These are phyloP conservation scores for Phytophthora constricta DNA, from an alignment of 352 stramenopile species.

Conservation along the genomic window DNA sequence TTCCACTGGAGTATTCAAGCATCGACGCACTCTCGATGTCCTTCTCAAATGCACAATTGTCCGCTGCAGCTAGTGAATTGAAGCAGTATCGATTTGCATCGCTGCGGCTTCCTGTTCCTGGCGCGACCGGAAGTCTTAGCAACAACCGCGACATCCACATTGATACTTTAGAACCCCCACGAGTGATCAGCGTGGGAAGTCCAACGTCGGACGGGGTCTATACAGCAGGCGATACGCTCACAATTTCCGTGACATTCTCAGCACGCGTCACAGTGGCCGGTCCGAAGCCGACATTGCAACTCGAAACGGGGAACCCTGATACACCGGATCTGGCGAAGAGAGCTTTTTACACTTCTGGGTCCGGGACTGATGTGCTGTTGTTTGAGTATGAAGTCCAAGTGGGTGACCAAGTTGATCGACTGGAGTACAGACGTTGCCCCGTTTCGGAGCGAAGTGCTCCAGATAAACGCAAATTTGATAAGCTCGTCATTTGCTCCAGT, in stretches of 20 bases:
- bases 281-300: constrained; percentile 36
- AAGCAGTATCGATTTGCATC: constrained; percentile 43
- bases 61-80: constrained; percentile 21
- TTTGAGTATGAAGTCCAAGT: constrained; percentile 65
- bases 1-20: constrained; percentile 64
- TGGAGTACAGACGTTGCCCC: constrained; percentile 67
- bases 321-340: constrained; percentile 19
- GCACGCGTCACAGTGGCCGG: constrained; percentile 56
- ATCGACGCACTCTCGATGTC: constrained; percentile 55
- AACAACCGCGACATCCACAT: constrained; percentile 73
- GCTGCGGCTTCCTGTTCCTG: constrained; percentile 48
- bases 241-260: constrained; percentile 56
- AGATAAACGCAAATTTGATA: constrained; percentile 45
- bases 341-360: constrained; percentile 55
- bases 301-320: constrained; percentile 37
- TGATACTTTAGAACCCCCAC: constrained; percentile 61
- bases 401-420: constrained; percentile 60
- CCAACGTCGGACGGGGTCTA: constrained; percentile 59
- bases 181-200: constrained; percentile 57
- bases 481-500: constrained; percentile 56
- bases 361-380: constrained; percentile 37
- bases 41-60: constrained; percentile 21
- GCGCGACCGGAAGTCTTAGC: constrained; percentile 59
- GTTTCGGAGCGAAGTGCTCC: constrained; percentile 34
- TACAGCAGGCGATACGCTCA: constrained; percentile 59